Evolutionary conservation across 306 rosid genomes (phyloP), one percentile per base, ranked within the genome.

Genomic region (Notholithocarpus densiflorus): DNA sequence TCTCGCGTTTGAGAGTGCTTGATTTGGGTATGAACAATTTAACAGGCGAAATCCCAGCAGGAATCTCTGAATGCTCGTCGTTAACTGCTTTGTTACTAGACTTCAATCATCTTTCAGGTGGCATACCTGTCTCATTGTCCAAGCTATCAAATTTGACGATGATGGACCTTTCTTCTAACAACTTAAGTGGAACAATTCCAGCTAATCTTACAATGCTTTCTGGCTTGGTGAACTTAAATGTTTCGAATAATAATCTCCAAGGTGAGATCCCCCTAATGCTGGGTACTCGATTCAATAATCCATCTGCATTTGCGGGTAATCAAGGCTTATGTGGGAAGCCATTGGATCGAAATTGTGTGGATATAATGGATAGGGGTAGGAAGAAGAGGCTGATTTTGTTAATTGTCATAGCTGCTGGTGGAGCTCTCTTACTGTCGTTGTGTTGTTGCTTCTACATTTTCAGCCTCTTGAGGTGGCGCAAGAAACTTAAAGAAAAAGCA

Each of bases 371-470:
- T 4, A 83, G 45, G 75, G 85, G 88, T 74, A 87, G 73, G 75
- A 89, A 23, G 75, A 87, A 88, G 86, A 89, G 87, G 84, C 74
- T 94, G 82, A 86, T 94, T 73, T 78, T 92, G 52, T 77, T 94
- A 59, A 77, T 92, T 64, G 78, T 83, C 45, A 68, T 92, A 24
- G 85, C 85, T 27, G 91, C 86, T 3, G 56, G 75, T 40, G 97
- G 97, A 56, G 91, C 91, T 79, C 71, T 74, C 69, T 66, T 90
- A 15, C 82, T 94, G 29, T 78, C 89, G 2, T 14, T 89, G 57
- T 90, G 91, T 62, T 94, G 98, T 76, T 94, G 98, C 90, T 92
- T 94, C 77, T 94, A 94, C 89, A 80, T 94, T 59, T 87, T 86
- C 89, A 88, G 91, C 75, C 86, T 94, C 29, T 71, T 90, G 74